Evolutionary conservation across 176 grass and related monocot genomes (phyloP).

Genomic region (Eleusine indica): DNA sequence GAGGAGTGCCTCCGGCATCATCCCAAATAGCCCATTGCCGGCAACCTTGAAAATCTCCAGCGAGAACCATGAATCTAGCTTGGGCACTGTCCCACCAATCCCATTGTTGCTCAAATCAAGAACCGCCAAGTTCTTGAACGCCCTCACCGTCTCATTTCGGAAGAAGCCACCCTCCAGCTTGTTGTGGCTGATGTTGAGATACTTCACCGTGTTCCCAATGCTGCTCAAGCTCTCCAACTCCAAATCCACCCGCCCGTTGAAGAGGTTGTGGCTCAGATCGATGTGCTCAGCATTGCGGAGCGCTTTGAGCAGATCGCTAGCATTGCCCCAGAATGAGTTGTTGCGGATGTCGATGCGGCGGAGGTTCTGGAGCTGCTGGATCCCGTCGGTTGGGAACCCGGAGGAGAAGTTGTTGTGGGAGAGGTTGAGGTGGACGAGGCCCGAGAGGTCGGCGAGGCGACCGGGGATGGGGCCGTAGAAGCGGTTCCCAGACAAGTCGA

Average conservation of each 20-base stretch:
- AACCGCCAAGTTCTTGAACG: conserved; percentile 86
- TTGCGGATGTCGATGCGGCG: conserved; percentile 77
- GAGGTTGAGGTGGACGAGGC: conserved; percentile 88
- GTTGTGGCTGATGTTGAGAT: conserved; percentile 96
- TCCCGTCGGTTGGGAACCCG: conserved; percentile 73
- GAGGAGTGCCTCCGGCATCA: conserved; percentile 66
- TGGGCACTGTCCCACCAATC: conserved; percentile 65
- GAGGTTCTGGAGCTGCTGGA: conserved; percentile 93
- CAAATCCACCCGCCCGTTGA: conserved; percentile 63
- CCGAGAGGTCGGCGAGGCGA: conserved; percentile 73
- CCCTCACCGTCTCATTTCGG: conserved; percentile 51
- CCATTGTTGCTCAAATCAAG: conserved; percentile 87
- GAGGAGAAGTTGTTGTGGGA: conserved; percentile 86
- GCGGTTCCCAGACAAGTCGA: conserved; percentile 87
- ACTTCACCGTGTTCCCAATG: conserved; percentile 85
- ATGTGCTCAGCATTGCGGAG: conserved; percentile 76
- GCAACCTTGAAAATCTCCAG: conserved; percentile 66
- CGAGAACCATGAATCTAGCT: conserved; percentile 70
- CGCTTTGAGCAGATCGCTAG: conserved; percentile 59
- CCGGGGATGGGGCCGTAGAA: conserved; percentile 88
- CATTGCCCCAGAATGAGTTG: conserved; percentile 85
- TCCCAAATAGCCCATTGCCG: conserved; percentile 64
- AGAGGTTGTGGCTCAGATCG: conserved; percentile 85
- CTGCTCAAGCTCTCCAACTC: conserved; percentile 50
- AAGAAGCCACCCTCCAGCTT: conserved; percentile 71